phyloP scores from a whole-genome alignment of 257 asterid genomes.

The Capsicum pubescens region DNA sequence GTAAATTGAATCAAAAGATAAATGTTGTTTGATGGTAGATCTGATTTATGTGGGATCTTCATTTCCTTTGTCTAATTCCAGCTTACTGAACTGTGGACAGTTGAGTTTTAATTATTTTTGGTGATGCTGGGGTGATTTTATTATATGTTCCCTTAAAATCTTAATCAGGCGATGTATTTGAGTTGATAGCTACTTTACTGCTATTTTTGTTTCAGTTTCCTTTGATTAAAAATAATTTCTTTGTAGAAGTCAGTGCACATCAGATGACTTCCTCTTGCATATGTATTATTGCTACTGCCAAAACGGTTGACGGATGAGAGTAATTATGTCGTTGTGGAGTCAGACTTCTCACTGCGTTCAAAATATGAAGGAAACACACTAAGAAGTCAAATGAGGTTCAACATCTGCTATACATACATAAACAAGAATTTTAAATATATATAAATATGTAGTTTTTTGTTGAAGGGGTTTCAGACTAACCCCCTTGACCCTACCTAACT shows the following conservation, averaged over 20 bases:
- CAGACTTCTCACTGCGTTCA: no score
- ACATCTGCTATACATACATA: no score
- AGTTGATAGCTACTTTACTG: slow-evolving; percentile 23
- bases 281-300: background rate
- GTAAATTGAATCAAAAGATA: background rate
- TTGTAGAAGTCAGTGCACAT: background rate
- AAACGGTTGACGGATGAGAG: no score
- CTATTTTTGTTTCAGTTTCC: background rate
- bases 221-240: background rate
- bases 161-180: background rate
- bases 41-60: slow-evolving; percentile 42
- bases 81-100: background rate
- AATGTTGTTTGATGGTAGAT: slow-evolving; percentile 43
- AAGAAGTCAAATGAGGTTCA: no score
- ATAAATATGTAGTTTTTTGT: no score
- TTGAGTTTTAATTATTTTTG: background rate
- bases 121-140: background rate
- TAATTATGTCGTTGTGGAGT: no score
- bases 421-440: no score
- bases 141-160: slow-evolving; percentile 8
- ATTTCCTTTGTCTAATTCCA: background rate
- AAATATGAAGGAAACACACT: no score
- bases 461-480: no score
- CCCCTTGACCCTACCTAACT: no score
- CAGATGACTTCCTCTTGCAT: slow-evolving; percentile 11